These are phyloP conservation scores for Curvularia spicifera DNA, from an alignment of 2,329 filamentous ascomycete species.

Conservation along the genomic window DNA sequence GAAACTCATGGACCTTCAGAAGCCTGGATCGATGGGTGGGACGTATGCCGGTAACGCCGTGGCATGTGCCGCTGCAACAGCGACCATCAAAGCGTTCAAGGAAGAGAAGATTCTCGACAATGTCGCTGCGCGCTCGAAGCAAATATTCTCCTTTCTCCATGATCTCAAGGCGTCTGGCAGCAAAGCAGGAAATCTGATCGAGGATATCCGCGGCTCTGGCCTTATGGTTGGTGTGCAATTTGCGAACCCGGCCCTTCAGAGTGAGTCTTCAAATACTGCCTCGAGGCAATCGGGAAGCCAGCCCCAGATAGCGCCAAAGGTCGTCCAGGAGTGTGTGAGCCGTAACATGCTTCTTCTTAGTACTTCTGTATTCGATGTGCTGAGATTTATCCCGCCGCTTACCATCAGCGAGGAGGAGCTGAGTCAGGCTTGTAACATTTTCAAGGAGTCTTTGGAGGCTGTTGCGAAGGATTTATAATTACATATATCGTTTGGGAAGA, in stretches of 20 bases:
- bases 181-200: slow-evolving; percentile 38
- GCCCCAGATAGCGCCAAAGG: slow-evolving; percentile 36
- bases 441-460: slow-evolving; percentile 36
- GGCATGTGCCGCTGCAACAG: slow-evolving; percentile 38
- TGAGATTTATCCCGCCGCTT: slow-evolving; percentile 39
- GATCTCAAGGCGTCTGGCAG: slow-evolving; percentile 32
- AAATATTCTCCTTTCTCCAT: slow-evolving; percentile 35
- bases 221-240: slow-evolving; percentile 42
- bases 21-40: slow-evolving; percentile 40
- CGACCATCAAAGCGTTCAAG: slow-evolving; percentile 34
- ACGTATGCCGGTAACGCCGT: slow-evolving; percentile 42
- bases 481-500: not conserved
- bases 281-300: slow-evolving; percentile 24
- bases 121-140: slow-evolving; percentile 35
- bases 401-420: slow-evolving; percentile 39
- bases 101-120: slow-evolving; percentile 40
- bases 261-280: slow-evolving; percentile 31
- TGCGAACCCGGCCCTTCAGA: slow-evolving; percentile 25
- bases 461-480: slow-evolving; percentile 34
- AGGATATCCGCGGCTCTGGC: slow-evolving; percentile 37
- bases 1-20: slow-evolving; percentile 37
- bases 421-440: slow-evolving; percentile 32
- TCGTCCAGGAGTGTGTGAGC: slow-evolving; percentile 39
- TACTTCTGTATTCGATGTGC: slow-evolving; percentile 40
- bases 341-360: slow-evolving; percentile 40